phyloP scores from a whole-genome alignment of 306 rosid genomes.

The Pyrus communis region DNA sequence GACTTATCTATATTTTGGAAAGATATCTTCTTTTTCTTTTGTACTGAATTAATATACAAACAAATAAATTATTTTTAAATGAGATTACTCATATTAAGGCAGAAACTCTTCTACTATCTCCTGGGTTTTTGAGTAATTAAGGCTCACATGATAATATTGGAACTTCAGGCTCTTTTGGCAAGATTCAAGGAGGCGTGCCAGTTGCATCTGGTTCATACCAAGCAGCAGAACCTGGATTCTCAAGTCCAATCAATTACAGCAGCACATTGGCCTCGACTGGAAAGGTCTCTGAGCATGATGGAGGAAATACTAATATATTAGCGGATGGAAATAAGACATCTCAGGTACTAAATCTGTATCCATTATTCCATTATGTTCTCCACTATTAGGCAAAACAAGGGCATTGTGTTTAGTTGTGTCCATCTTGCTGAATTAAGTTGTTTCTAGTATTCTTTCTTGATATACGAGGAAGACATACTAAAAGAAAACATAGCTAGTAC shows the following conservation, averaged over 20 bases:
- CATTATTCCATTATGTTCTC: neutral
- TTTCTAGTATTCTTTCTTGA: neutral
- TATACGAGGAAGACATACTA: neutral
- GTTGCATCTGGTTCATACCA: conserved; percentile 44
- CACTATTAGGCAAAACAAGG: neutral
- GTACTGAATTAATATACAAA: neutral
- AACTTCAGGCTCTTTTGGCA: conserved; percentile 57
- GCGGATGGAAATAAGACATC: conserved; percentile 50
- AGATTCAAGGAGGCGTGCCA: conserved; percentile 52
- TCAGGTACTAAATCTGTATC: conserved; percentile 36
- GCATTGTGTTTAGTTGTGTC: neutral
- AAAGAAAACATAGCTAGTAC: neutral
- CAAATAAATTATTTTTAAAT: neutral
- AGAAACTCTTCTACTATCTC: neutral
- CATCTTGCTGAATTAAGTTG: neutral
- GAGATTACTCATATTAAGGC: neutral
- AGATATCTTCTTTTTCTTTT: neutral
- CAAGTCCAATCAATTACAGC: conserved; percentile 45
- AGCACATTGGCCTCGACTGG: conserved; percentile 28
- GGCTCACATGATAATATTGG: neutral
- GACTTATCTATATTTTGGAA: neutral
- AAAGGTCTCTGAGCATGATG: conserved; percentile 55
- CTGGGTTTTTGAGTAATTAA: conserved; percentile 8
- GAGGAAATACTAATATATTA: conserved; percentile 41
- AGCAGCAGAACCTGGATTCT: conserved; percentile 42